A percentile compares a stretch with the other conserved stretches of the same genome.
Evolutionary conservation across 768 basidiomycete genomes (phyloP).

Genomic region (Boletus rex-veris): DNA sequence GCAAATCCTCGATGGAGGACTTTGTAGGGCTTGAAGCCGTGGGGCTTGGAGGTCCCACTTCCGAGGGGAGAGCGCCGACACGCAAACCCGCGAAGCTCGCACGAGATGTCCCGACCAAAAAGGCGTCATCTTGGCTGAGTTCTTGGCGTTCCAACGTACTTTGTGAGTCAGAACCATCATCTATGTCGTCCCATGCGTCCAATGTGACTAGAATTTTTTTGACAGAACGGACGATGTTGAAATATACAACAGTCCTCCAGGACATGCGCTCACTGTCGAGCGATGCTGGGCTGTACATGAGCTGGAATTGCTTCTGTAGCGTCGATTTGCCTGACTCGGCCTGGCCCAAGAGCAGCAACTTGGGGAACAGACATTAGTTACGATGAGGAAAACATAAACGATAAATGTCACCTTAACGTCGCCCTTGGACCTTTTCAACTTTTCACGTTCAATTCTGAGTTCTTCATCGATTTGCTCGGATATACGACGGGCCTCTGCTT

Average conservation of each 20-base stretch:
- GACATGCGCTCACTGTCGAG: constrained; percentile 66
- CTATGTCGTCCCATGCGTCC: constrained; percentile 57
- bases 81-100: constrained; percentile 11
- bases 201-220: constrained; percentile 64
- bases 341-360: constrained; percentile 75
- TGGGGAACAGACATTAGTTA: constrained; percentile 17
- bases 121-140: constrained; percentile 23
- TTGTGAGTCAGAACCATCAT: constrained; percentile 47
- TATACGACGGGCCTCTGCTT: constrained; percentile 71
- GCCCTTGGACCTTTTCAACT: constrained; percentile 57
- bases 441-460: constrained; percentile 65
- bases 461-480: constrained; percentile 84
- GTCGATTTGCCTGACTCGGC: constrained; percentile 79
- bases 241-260: constrained; percentile 72
- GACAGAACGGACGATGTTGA: constrained; percentile 70
- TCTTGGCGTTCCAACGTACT: constrained; percentile 33
- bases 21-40: constrained; percentile 19
- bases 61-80: constrained; percentile 6
- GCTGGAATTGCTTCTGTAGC: constrained; percentile 75
- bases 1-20: constrained; percentile 48
- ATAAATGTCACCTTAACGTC: constrained; percentile 62
- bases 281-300: constrained; percentile 74
- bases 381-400: not conserved
- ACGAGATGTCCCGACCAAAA: constrained; percentile 13
- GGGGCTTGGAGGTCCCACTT: constrained; percentile 12